Evolutionary conservation across 352 stramenopile genomes (phyloP).

Genomic region (Pythium scleroteichum): DNA sequence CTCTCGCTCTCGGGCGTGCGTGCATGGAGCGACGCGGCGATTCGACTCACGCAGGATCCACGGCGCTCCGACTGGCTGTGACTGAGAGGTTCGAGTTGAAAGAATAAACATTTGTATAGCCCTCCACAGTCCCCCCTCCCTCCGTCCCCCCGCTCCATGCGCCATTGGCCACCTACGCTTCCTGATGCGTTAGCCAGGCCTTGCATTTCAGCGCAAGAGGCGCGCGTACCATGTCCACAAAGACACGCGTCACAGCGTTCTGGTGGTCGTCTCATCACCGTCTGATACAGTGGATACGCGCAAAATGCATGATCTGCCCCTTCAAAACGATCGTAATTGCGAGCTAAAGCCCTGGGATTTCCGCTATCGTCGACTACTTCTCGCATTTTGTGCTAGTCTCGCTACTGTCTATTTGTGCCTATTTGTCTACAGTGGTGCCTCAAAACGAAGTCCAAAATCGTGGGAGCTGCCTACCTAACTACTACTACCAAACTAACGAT

Average conservation of each 20-base stretch:
- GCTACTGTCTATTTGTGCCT: constrained; percentile 15
- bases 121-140: background rate
- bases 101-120: constrained; percentile 14
- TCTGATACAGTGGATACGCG: background rate
- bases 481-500: constrained; percentile 3
- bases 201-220: background rate
- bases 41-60: background rate
- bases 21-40: background rate
- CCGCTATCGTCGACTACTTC: background rate
- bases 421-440: constrained; percentile 16
- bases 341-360: background rate
- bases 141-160: background rate
- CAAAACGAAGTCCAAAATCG: constrained; percentile 19
- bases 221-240: constrained; percentile 6
- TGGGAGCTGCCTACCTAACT: background rate
- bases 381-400: too few species aligned
- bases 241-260: constrained; percentile 16
- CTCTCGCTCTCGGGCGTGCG: constrained; percentile 1
- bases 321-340: background rate
- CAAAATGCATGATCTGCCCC: background rate
- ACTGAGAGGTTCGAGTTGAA: background rate
- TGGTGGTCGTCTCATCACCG: constrained; percentile 25
- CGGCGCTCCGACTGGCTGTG: background rate
- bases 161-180: background rate
- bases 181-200: background rate